These are phyloP conservation scores for Ophiostoma himal-ulmi DNA, from an alignment of 2,329 filamentous ascomycete genomes.

Conservation along the genomic window DNA sequence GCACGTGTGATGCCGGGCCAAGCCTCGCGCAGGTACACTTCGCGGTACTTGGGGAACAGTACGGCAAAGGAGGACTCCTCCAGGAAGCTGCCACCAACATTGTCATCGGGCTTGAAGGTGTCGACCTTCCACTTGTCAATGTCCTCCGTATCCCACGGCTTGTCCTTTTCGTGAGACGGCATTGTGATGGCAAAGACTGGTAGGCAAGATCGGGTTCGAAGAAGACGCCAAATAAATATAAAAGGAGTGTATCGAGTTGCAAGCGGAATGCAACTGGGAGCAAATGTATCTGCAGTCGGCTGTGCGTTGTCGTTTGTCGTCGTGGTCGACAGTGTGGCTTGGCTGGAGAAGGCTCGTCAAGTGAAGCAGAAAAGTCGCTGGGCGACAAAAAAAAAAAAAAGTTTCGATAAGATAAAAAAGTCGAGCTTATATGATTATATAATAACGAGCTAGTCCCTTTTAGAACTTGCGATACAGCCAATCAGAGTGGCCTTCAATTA, in stretches of 20 bases:
- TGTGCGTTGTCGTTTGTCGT: not conserved
- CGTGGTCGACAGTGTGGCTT: not conserved
- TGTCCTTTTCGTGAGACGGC: slow-evolving; percentile 85
- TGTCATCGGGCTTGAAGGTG: slow-evolving; percentile 78
- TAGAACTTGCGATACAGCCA: not conserved
- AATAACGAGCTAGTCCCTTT: not conserved
- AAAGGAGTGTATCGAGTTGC: not conserved
- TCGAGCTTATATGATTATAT: not conserved
- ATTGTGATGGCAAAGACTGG: slow-evolving; percentile 40
- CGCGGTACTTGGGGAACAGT: slow-evolving; percentile 93
- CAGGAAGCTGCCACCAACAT: slow-evolving; percentile 74
- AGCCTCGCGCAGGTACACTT: slow-evolving; percentile 84
- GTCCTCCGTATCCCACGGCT: slow-evolving; percentile 94
- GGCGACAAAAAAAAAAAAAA: slow-evolving; percentile 17
- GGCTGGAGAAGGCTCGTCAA: slow-evolving; percentile 6
- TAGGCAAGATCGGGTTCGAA: too few relatives aligned
- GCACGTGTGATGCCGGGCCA: slow-evolving; percentile 88
- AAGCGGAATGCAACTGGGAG: too few relatives aligned
- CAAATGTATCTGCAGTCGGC: not conserved
- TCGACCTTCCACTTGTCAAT: slow-evolving; percentile 97
- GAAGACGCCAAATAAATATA: not conserved
- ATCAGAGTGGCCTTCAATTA: not conserved
- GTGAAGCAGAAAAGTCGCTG: slow-evolving; percentile 16
- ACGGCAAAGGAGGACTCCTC: slow-evolving; percentile 88
- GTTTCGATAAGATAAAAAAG: slow-evolving; percentile 16